Evolutionary conservation across 805 yeast genomes (phyloP).

Genomic region (Tetrapisispora pingtungensis): DNA sequence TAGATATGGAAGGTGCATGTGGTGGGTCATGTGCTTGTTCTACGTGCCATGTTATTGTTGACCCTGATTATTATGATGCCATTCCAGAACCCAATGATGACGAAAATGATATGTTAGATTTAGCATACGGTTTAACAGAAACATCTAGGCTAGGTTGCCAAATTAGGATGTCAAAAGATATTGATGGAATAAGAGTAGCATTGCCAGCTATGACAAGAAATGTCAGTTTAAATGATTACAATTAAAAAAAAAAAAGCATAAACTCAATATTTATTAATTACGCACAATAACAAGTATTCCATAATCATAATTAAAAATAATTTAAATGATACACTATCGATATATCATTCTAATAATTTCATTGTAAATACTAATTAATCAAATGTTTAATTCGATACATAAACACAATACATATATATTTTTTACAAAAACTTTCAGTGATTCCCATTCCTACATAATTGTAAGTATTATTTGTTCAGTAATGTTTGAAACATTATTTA

Average conservation of each 20-base stretch:
- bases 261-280: too few species aligned
- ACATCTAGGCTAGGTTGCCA: slow-evolving; percentile 96
- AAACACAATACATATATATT: too few species aligned
- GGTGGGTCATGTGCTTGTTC: slow-evolving; percentile 99
- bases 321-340: too few species aligned
- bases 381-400: too few species aligned
- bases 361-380: too few species aligned
- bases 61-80: slow-evolving; percentile 84
- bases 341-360: too few species aligned
- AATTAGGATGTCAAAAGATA: slow-evolving; percentile 74
- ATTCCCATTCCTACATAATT: too few species aligned
- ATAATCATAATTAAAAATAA: background rate
- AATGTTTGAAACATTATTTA: too few species aligned
- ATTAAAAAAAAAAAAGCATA: slow-evolving; percentile 18
- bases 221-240: slow-evolving; percentile 73
- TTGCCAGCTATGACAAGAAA: slow-evolving; percentile 96
- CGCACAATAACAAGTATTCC: background rate
- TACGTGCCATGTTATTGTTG: slow-evolving; percentile 93
- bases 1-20: slow-evolving; percentile 98
- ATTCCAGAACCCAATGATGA: slow-evolving; percentile 95
- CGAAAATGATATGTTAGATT: slow-evolving; percentile 95
- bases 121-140: slow-evolving; percentile 95
- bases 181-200: slow-evolving; percentile 91
- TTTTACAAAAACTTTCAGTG: too few species aligned
- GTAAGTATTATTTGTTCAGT: too few species aligned